Base-by-base conservation (phyloP, 768 basidiomycete species). In the Exidia glandulosa region DNA sequence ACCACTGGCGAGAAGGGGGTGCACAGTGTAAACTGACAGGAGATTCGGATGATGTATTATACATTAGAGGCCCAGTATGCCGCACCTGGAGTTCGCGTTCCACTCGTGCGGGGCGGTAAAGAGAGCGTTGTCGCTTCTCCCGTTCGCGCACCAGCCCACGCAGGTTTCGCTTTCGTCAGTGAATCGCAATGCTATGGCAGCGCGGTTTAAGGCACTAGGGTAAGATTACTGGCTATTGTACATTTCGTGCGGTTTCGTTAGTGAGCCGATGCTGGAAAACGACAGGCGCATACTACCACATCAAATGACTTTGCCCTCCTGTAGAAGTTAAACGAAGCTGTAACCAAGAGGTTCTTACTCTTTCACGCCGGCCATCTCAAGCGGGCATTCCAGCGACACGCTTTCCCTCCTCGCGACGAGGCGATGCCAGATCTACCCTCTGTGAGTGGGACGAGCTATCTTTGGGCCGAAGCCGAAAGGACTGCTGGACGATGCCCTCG, bases 401-500 rank as follows among this genome's bases (percentile, higher is more conserved):
- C 41, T 45, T 23, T 6, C n/a, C n/a, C n/a, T n/a, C n/a, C n/a
- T n/a, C n/a, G n/a, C n/a, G n/a, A n/a, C 68, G n/a, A n/a, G 36
- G 19, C 10, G 36, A 37, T 2, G 10, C 12, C 36, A 12, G 36
- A 37, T 12, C 16, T 45, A 45, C 41, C 9, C 41, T n/a, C n/a
- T n/a, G n/a, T 23, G 41, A 12, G 41, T 45, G 41, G 2, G 41
- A 45, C 5, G 16, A 6, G 12, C 19, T 6, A 3, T 45, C 19
- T 23, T 10, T 14, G 19, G 59, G 30, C 57, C 61, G 57, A 29
- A 56, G 36, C 2, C 89, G 86, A 67, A 88, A 88, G 2, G 77
- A 70, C 29, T 74, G 72, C 57, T 75, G 74, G 27, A 93, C 75
- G 25, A 81, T 74, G 48, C 72, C 72, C 62, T 92, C 90, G 12